Evolutionary conservation across 2,329 filamentous ascomycete species (phyloP), one percentile per base, ranked within the genome.

Genomic region (Chrysosporium keratinophilum): DNA sequence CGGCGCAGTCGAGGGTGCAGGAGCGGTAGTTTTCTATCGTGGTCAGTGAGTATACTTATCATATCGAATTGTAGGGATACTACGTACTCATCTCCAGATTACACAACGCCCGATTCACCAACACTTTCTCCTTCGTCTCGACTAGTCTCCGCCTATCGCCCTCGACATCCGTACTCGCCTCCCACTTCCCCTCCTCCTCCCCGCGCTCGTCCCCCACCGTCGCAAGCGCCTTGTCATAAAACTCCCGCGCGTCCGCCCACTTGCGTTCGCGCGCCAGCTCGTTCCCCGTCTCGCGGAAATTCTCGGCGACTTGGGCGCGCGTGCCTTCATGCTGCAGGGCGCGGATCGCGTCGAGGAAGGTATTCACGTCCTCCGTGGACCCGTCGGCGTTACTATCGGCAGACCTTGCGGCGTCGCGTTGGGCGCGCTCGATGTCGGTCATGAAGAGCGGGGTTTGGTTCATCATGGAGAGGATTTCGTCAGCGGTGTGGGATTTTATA

Each of bases 311-410:
- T 68, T 97, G 91, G 9, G 83, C 78, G 47, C 87, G 82, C 7
- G 89, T 90, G 17, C 93, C 94, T 73, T 98, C 93, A 67, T 96
- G 95, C 31, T 88, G 88, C 39, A 98, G 75, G 0, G 93, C 91
- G 66, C 87, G 85, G 56, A 98, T 77, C 0, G 93, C 94, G 62
- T 94, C 89, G 0, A 95, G 76, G 61, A 87, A 83, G 57, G 85
- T 76, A 65, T 95, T 95, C 59, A 28, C 23, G 23, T 94, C 86
- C 62, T 87, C 77, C 54, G 71, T 72, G 73, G 55, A 23, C 33
- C 77, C 76, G 57, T 77, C 76, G 23, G 23, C 3, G 23, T 28
- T 28, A 28, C 3, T 28, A 28, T 3, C 3, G 3, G 23, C 3
- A 7, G 23, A 28, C 23, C 7, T 28, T 4, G 23, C 23, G 23